Conservation (phyloP, 495 filamentous ascomycete genomes). For the Aspergillus kassunensis region DNA sequence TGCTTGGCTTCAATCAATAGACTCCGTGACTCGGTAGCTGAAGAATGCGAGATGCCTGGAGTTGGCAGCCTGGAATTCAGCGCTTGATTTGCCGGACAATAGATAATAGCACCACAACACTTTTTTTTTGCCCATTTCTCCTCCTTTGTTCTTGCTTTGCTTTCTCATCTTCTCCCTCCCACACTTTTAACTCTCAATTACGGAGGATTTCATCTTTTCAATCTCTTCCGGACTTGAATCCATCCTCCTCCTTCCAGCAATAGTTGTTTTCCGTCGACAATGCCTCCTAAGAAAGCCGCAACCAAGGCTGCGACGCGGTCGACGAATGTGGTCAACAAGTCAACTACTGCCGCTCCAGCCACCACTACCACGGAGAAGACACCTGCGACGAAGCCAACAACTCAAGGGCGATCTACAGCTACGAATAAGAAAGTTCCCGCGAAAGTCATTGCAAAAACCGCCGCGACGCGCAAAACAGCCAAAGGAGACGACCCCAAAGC, state of each 20-base stretch:
- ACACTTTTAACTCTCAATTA: background rate
- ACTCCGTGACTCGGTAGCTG: background rate
- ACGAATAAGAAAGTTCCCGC: background rate
- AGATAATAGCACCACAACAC: background rate
- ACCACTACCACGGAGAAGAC: constrained; percentile 10
- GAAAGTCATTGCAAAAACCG: background rate
- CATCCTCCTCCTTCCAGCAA: background rate
- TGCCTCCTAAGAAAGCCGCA: constrained; percentile 36
- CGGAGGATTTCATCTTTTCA: background rate
- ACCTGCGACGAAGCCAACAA: constrained; percentile 6
- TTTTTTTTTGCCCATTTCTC: background rate
- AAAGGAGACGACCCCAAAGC: constrained; percentile 15
- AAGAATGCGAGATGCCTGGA: constrained; percentile 1
- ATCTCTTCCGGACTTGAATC: background rate
- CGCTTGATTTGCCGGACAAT: constrained; percentile 7
- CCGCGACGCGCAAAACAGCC: constrained; percentile 11
- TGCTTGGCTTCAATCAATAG: no score
- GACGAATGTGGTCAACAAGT: constrained; percentile 6
- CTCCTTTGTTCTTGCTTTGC: background rate
- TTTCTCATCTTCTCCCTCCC: constrained; percentile 13
- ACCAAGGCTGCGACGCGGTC: constrained; percentile 15
- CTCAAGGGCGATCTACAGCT: background rate
- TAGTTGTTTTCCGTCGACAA: constrained; percentile 16
- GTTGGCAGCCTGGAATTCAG: background rate
- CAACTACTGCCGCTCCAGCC: constrained; percentile 8